Evolutionary conservation across 371 early-diverging fungal species (phyloP), one percentile per base, ranked within the genome.

Genomic region (Mucor velutinosus): DNA sequence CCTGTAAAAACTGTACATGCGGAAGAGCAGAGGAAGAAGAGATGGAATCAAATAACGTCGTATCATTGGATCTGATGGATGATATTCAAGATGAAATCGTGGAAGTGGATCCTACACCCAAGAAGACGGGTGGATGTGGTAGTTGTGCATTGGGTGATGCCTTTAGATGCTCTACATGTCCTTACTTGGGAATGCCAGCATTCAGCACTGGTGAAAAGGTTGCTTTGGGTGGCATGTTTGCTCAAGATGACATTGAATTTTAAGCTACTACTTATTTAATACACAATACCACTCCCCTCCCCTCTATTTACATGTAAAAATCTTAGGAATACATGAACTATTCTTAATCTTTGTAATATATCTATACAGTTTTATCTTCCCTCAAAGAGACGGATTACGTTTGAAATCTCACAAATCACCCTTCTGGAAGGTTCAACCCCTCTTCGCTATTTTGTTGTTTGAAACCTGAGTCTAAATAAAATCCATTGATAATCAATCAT

Each of bases 111-210:
- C 86, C 87, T 49, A 84, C 84, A 64, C 77, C 88, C 61, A 77
- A 88, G 77, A 79, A 83, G 72, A 67, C 79, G 60, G 49, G 49
- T 4, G 77, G 81, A 19, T 89, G 87, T 74, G 87, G 89, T 35
- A 88, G 92, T 87, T 99, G 99, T 80, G 94, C 94, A 65, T 81
- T 99, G 35, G 99, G 99, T 15, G 99, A 99, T 87, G 99, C 99
- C 10, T 99, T 99, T 88, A 90, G 99, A 62, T 99, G 99, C 83
- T 85, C 91, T 11, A 91, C 92, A 29, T 99, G 99, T 77, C 99
- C 99, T 29, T 99, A 97, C 69, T 77, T 94, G 41, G 99, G 99
- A 56, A 94, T 98, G 93, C 99, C 99, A 29, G 95, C 99, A 1
- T 99, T 99, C 84, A 89, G 95, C 74, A 95, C 96, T 0, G 99